phyloP scores from a whole-genome alignment of 2,329 filamentous ascomycete species.

The Colletotrichum ledebouriae region DNA sequence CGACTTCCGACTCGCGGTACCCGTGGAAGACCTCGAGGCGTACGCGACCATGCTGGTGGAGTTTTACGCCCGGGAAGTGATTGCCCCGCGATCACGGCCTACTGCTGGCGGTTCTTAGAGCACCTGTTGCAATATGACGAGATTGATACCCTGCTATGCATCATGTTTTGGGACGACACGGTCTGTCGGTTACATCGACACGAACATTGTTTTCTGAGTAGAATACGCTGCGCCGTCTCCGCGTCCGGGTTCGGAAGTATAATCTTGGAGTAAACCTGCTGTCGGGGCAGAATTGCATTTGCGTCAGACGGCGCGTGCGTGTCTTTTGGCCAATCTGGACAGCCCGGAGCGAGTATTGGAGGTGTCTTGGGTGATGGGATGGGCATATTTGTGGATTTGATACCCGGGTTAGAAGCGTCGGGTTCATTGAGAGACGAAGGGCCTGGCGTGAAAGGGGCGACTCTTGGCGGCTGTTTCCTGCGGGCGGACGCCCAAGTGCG shows the following conservation, averaged over 20 bases:
- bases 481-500: not conserved
- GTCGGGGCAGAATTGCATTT: not conserved
- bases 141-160: slow-evolving; percentile 43
- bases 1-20: slow-evolving; percentile 93
- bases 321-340: not conserved
- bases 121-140: slow-evolving; percentile 31
- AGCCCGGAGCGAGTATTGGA: slow-evolving; percentile 4
- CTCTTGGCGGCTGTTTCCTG: not conserved
- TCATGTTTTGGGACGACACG: slow-evolving; percentile 11
- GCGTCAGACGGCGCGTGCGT: not conserved
- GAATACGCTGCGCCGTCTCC: not conserved
- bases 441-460: slow-evolving; percentile 4
- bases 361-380: not conserved
- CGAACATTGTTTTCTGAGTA: slow-evolving; percentile 8
- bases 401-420: slow-evolving; percentile 40
- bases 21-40: slow-evolving; percentile 94
- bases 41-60: slow-evolving; percentile 99
- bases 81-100: slow-evolving; percentile 56
- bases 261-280: not conserved
- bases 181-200: slow-evolving; percentile 18
- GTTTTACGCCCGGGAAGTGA: slow-evolving; percentile 93
- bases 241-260: not conserved
- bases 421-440: slow-evolving; percentile 19
- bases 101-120: slow-evolving; percentile 29
- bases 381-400: slow-evolving; percentile 32